These are phyloP conservation scores for Calocybe cyanea DNA, from an alignment of 768 basidiomycete species.

Conservation along the genomic window DNA sequence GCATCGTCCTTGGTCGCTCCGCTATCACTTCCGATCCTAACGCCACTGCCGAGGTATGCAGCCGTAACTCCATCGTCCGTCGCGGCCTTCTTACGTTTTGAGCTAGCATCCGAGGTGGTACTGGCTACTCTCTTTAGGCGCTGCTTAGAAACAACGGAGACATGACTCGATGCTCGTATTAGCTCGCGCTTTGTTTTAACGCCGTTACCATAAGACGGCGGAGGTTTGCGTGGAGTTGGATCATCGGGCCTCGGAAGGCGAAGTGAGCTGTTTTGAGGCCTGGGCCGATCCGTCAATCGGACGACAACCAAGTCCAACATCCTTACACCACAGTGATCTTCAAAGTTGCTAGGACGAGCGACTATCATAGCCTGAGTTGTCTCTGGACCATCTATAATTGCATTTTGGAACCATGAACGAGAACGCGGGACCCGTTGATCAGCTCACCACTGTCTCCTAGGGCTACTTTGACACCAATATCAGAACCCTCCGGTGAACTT, in stretches of 20 bases:
- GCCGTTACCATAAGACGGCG: constrained; percentile 30
- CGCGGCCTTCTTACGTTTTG: constrained; percentile 29
- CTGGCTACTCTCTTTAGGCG: constrained; percentile 16
- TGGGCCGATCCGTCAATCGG: constrained; percentile 44
- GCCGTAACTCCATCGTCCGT: constrained; percentile 17
- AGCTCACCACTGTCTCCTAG: constrained; percentile 63
- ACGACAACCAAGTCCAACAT: constrained; percentile 51
- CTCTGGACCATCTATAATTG: constrained; percentile 55
- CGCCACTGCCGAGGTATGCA: constrained; percentile 36
- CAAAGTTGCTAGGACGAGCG: constrained; percentile 24
- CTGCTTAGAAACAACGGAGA: constrained; percentile 10
- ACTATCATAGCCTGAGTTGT: constrained; percentile 63
- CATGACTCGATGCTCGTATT: constrained; percentile 27
- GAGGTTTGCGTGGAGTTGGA: constrained; percentile 71
- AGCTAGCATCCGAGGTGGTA: constrained; percentile 14
- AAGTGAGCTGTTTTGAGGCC: constrained; percentile 23
- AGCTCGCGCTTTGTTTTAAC: constrained; percentile 18
- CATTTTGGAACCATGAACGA: not conserved
- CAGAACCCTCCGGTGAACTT: constrained; percentile 28
- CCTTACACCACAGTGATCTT: constrained; percentile 14
- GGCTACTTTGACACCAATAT: constrained; percentile 61
- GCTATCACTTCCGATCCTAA: constrained; percentile 24
- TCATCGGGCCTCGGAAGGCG: constrained; percentile 69
- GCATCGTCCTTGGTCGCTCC: constrained; percentile 21
- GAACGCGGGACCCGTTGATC: not conserved